Evolutionary conservation across 1,284 basidiomycete genomes (phyloP).

Genomic region (Ceratobasidium sp.): DNA sequence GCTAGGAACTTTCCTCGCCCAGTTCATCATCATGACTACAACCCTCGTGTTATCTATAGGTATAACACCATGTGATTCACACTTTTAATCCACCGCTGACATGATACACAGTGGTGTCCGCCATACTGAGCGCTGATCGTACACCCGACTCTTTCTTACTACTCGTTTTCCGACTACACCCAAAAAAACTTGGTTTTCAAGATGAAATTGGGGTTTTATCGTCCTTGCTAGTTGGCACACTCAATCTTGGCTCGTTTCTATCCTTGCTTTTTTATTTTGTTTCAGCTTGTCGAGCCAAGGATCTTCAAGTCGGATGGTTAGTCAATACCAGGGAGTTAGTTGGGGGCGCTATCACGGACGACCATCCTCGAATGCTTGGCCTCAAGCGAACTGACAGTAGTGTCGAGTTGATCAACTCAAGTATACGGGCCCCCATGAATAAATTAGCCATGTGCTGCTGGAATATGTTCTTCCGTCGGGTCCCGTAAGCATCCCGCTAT

Average conservation of each 20-base stretch:
- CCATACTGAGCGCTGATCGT: too few relatives aligned
- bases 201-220: background rate
- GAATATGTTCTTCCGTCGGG: conserved; percentile 11
- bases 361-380: background rate
- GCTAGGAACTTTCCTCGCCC: too few relatives aligned
- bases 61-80: too few relatives aligned
- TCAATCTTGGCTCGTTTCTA: background rate
- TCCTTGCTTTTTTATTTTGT: background rate
- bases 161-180: too few relatives aligned
- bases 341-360: background rate
- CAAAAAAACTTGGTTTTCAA: background rate
- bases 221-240: background rate
- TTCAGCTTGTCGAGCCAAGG: background rate
- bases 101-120: too few relatives aligned
- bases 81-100: too few relatives aligned
- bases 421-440: background rate
- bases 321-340: conserved; percentile 1
- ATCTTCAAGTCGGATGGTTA: background rate
- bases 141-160: too few relatives aligned
- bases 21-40: too few relatives aligned
- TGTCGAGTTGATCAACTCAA: background rate
- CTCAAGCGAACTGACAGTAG: background rate
- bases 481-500: background rate
- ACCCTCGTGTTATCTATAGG: too few relatives aligned
- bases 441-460: background rate